phyloP scores from a whole-genome alignment of 2,329 filamentous ascomycete genomes.

The Pseudovirgaria hyperparasitica region DNA sequence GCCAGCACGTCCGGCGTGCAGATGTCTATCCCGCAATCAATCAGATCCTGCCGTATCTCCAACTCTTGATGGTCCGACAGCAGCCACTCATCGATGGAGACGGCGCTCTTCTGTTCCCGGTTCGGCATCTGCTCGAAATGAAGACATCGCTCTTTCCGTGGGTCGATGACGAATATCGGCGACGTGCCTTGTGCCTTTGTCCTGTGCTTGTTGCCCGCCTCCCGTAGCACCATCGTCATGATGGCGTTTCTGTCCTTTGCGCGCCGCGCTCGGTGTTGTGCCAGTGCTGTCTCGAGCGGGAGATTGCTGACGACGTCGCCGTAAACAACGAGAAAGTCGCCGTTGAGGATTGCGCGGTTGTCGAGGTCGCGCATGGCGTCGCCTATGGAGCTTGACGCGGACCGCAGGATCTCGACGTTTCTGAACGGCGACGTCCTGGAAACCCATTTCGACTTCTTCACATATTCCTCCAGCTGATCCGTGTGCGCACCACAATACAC shows the following conservation, averaged over 20 bases:
- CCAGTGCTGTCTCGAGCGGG: conserved; percentile 65
- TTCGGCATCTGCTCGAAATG: conserved; percentile 89
- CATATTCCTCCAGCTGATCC: conserved; percentile 75
- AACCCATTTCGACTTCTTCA: conserved; percentile 66
- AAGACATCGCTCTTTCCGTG: conserved; percentile 65
- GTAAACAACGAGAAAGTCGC: conserved; percentile 86
- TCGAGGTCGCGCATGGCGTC: conserved; percentile 94
- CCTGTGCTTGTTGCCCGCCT: conserved; percentile 61
- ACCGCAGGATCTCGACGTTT: conserved; percentile 71
- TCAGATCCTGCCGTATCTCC: conserved; percentile 73
- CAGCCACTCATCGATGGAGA: conserved; percentile 69
- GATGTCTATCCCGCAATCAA: conserved; percentile 93
- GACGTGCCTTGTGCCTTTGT: conserved; percentile 65
- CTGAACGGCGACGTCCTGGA: conserved; percentile 67
- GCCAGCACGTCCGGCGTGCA: conserved; percentile 92
- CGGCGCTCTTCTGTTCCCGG: conserved; percentile 48
- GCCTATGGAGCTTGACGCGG: conserved; percentile 74
- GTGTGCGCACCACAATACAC: conserved; percentile 84
- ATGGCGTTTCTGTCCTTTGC: conserved; percentile 84
- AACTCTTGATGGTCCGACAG: conserved; percentile 62
- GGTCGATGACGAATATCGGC: conserved; percentile 78
- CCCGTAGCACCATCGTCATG: conserved; percentile 88
- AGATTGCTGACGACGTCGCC: conserved; percentile 88
- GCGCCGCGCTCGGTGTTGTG: conserved; percentile 67
- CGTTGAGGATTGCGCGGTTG: conserved; percentile 67